Evolutionary conservation across 2,329 filamentous ascomycete species (phyloP).

Genomic region (Karstenula rhodostoma): DNA sequence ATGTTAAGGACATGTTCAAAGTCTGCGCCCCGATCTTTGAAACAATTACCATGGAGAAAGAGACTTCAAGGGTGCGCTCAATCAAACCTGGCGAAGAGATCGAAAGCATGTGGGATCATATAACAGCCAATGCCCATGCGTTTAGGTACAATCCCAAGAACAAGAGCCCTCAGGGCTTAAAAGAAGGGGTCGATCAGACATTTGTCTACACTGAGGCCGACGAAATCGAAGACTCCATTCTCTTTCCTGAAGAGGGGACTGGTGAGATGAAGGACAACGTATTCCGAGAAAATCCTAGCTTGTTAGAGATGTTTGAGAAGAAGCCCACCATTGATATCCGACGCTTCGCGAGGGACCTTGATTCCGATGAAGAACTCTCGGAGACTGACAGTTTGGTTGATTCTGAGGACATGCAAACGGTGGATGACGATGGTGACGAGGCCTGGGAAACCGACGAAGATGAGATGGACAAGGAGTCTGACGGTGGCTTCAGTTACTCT

Average conservation of each 20-base stretch:
- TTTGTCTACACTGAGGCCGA: constrained; percentile 51
- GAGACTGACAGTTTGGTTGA: background rate
- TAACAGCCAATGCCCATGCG: constrained; percentile 29
- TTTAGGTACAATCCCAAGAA: constrained; percentile 19
- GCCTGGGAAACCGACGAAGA: constrained; percentile 18
- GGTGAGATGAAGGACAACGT: constrained; percentile 30
- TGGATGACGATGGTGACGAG: constrained; percentile 20
- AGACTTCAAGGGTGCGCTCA: constrained; percentile 46
- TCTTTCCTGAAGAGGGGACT: constrained; percentile 50
- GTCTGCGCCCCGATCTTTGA: constrained; percentile 46
- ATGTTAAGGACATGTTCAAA: constrained; percentile 43
- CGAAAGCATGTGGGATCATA: constrained; percentile 45
- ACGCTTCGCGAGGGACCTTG: constrained; percentile 28
- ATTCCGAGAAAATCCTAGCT: constrained; percentile 26
- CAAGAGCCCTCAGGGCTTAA: constrained; percentile 18
- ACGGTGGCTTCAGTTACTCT: constrained; percentile 13
- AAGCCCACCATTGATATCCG: constrained; percentile 21
- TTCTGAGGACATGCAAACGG: constrained; percentile 16
- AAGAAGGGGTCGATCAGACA: constrained; percentile 32
- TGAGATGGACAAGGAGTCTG: constrained; percentile 10
- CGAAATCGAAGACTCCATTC: constrained; percentile 50
- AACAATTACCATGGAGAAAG: constrained; percentile 48
- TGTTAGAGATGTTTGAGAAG: constrained; percentile 35
- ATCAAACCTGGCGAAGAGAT: constrained; percentile 47
- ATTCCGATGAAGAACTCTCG: constrained; percentile 28